Conservation (phyloP, 164 flowering plant genomes). For the Chimonanthus praecox region DNA sequence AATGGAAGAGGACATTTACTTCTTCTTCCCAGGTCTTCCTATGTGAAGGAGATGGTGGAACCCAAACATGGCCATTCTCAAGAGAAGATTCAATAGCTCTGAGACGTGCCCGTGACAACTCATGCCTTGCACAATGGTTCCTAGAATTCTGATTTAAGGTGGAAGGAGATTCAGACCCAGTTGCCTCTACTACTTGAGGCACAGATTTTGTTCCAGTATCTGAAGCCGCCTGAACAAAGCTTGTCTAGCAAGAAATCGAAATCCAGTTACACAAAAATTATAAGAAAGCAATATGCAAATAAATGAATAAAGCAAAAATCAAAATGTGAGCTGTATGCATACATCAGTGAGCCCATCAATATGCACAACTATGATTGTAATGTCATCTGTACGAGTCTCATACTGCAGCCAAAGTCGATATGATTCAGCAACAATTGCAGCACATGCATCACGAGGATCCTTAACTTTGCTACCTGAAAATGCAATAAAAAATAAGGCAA, state of each 20-base stretch:
- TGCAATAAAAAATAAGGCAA: neutral
- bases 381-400: slow-evolving; percentile 99
- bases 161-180: slow-evolving; percentile 87
- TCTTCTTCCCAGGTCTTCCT: slow-evolving; percentile 99
- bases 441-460: slow-evolving; percentile 99
- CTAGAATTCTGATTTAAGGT: slow-evolving; percentile 58
- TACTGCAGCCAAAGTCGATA: slow-evolving; percentile 94
- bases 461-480: slow-evolving; percentile 76
- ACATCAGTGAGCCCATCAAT: slow-evolving; percentile 71
- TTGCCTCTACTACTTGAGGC: slow-evolving; percentile 70
- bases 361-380: slow-evolving; percentile 89
- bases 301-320: neutral
- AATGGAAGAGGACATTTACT: slow-evolving; percentile 33
- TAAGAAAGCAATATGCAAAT: neutral
- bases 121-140: slow-evolving; percentile 73
- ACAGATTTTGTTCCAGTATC: slow-evolving; percentile 32
- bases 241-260: slow-evolving; percentile 32
- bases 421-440: slow-evolving; percentile 97
- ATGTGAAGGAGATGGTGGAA: slow-evolving; percentile 79
- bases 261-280: slow-evolving; percentile 1
- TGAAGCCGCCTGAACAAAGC: slow-evolving; percentile 26
- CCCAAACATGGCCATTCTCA: slow-evolving; percentile 84
- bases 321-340: slow-evolving; percentile 5
- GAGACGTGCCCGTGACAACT: slow-evolving; percentile 81
- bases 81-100: slow-evolving; percentile 87